Evolutionary conservation across 2,329 filamentous ascomycete genomes (phyloP).

Genomic region (Helotiales sp.): DNA sequence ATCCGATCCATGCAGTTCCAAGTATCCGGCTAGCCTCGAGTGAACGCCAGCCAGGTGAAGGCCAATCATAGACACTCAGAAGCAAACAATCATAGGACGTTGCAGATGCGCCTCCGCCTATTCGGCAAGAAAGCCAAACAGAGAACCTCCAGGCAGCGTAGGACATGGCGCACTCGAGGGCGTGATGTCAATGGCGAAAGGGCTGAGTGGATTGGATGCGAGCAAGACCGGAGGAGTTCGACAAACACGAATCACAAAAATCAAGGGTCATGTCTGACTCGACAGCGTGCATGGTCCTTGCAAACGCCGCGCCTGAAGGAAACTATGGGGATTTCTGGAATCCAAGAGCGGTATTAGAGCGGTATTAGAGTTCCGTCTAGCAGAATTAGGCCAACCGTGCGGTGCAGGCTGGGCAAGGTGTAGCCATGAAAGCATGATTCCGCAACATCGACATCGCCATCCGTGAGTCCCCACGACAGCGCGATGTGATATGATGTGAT

Average conservation of each 20-base stretch:
- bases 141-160: constrained; percentile 4
- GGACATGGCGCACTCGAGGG: not conserved
- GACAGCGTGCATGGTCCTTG: constrained; percentile 1
- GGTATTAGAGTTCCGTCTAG: not conserved
- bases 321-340: constrained; percentile 5
- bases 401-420: not conserved
- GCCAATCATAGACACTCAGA: not conserved
- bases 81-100: constrained; percentile 5
- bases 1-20: not conserved
- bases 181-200: not conserved
- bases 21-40: not conserved
- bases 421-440: not conserved
- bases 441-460: not conserved
- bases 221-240: not conserved
- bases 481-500: not conserved
- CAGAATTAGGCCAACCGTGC: constrained; percentile 1
- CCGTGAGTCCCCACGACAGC: not conserved
- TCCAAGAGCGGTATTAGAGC: no score
- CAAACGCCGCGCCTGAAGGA: not conserved
- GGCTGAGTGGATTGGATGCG: not conserved
- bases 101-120: constrained; percentile 2
- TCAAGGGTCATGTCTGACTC: constrained; percentile 7
- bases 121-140: constrained; percentile 1
- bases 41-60: no score
- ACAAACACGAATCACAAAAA: not conserved